Percentiles rank a stretch among this genome's conserved stretches.
phyloP scores from a whole-genome alignment of 768 basidiomycete genomes.

The Coprinopsis cinerea region DNA sequence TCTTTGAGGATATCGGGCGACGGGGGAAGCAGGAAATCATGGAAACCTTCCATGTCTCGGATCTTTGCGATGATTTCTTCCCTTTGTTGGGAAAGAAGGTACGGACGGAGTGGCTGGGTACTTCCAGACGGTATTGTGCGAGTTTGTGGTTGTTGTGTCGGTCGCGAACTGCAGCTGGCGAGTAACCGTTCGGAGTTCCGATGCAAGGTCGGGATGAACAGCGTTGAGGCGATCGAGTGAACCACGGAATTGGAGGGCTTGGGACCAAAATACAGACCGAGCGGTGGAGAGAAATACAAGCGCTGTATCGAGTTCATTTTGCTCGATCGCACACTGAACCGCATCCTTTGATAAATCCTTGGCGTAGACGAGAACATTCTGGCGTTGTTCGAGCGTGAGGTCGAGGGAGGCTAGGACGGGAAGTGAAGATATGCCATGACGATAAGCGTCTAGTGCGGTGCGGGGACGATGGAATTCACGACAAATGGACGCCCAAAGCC shows the following conservation, averaged over 20 bases:
- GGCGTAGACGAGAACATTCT: neutral
- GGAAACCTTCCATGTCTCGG: neutral
- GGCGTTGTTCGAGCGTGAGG: neutral
- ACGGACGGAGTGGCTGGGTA: neutral
- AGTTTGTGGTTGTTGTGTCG: neutral
- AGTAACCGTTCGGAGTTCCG: neutral
- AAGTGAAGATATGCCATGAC: neutral
- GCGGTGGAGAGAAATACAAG: neutral
- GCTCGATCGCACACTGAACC: neutral
- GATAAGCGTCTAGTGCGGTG: neutral
- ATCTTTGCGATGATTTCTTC: neutral
- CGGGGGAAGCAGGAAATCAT: neutral
- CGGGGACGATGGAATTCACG: no score
- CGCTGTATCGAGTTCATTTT: neutral
- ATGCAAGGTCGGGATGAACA: neutral
- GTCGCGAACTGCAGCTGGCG: no score
- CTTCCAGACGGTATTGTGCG: neutral
- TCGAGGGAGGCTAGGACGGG: slow-evolving; percentile 1
- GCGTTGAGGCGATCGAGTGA: neutral
- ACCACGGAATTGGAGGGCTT: neutral
- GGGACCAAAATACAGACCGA: neutral
- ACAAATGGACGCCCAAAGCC: no score
- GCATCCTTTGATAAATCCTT: neutral
- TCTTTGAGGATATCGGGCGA: neutral
- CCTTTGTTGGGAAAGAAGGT: no score